Conservation (phyloP, 208 protist genomes). For the Acanthamoeba healyi region DNA sequence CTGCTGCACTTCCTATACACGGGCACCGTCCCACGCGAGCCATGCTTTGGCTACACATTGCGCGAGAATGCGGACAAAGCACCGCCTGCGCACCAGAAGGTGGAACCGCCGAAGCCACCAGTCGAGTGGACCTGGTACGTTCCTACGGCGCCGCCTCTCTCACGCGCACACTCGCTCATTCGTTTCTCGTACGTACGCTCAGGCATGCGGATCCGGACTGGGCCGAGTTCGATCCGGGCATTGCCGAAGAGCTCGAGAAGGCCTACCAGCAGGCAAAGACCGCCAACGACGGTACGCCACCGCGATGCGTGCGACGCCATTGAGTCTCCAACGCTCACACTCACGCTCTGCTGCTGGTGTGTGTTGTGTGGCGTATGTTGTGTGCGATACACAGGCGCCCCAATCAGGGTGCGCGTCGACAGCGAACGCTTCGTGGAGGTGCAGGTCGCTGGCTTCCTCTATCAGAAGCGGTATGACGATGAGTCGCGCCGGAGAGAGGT, state of each 20-base stretch:
- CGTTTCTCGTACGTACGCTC: too few species aligned
- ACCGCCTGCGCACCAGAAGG: too few species aligned
- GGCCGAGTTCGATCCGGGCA: neutral
- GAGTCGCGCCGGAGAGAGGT: neutral
- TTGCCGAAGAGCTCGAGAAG: neutral
- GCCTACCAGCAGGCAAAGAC: neutral
- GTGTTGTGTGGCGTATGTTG: too few species aligned
- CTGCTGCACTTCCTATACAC: slow-evolving; percentile 26
- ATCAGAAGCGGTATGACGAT: slow-evolving; percentile 32
- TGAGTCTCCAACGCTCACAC: too few species aligned
- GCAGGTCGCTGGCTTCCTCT: neutral
- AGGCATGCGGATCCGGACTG: neutral
- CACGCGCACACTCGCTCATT: too few species aligned
- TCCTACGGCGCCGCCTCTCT: too few species aligned
- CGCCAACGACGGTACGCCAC: neutral
- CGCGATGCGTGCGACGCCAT: too few species aligned
- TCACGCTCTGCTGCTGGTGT: too few species aligned
- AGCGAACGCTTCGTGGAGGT: slow-evolving; percentile 20
- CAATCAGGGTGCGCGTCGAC: neutral
- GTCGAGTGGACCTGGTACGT: neutral
- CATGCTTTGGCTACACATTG: neutral
- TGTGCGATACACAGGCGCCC: too few species aligned
- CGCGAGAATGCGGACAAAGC: neutral
- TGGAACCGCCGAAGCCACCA: neutral
- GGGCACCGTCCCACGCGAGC: neutral